Percentiles rank a stretch among this genome's conserved stretches.
These are phyloP conservation scores for Pythium chondricola DNA, from an alignment of 352 stramenopile species.

Conservation along the genomic window DNA sequence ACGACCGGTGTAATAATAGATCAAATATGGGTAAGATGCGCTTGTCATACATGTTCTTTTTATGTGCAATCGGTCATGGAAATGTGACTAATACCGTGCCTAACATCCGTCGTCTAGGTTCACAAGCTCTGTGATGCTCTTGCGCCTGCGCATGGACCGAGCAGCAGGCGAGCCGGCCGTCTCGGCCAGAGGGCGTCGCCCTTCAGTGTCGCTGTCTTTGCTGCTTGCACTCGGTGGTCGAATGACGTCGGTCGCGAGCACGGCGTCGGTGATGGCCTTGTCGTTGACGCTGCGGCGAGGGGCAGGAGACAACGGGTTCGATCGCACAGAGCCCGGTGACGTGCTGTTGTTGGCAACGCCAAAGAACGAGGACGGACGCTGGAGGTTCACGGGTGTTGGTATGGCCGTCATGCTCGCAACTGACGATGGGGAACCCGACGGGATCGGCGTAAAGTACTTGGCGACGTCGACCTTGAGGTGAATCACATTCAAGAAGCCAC, in stretches of 20 bases:
- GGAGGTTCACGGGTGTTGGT: background rate
- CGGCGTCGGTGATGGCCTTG: slow-evolving; percentile 5
- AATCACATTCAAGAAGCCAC: slow-evolving; percentile 46
- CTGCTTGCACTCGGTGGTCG: background rate
- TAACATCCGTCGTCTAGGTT: slow-evolving; percentile 11
- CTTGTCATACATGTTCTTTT: no score
- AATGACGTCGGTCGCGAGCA: slow-evolving; percentile 10
- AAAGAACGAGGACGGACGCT: slow-evolving; percentile 10
- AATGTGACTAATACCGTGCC: no score
- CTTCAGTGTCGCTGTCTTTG: background rate
- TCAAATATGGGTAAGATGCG: no score
- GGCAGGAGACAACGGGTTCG: no score
- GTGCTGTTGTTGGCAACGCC: background rate
- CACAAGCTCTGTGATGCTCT: slow-evolving; percentile 41
- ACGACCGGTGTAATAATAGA: no score
- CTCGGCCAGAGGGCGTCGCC: slow-evolving; percentile 20
- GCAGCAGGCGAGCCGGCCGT: slow-evolving; percentile 7
- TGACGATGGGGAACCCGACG: background rate
- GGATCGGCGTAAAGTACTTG: slow-evolving; percentile 31
- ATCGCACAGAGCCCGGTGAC: no score
- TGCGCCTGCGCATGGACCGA: slow-evolving; percentile 48
- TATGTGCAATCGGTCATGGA: no score
- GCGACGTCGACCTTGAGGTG: slow-evolving; percentile 43
- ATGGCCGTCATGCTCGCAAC: slow-evolving; percentile 2
- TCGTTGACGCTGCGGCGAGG: background rate